A percentile compares a stretch with the other conserved stretches of the same genome.
Conservation (phyloP, 1,284 basidiomycete genomes). For the Xerocomus tenax region DNA sequence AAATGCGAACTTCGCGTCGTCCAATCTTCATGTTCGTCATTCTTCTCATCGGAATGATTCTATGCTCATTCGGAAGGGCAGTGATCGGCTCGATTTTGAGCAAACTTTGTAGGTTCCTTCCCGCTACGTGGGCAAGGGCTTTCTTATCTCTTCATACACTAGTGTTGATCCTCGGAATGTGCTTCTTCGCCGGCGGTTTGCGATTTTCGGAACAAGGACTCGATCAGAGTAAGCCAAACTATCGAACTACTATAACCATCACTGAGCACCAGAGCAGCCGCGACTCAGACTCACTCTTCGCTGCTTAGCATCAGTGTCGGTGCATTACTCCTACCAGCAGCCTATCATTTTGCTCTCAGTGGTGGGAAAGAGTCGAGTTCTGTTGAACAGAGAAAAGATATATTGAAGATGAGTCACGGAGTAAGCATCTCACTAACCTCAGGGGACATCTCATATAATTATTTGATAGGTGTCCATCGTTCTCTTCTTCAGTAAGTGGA, state of each 20-base stretch:
- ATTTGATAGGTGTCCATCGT: conserved; percentile 52
- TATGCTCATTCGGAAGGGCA: conserved; percentile 24
- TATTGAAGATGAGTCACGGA: conserved; percentile 79
- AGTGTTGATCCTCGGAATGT: conserved; percentile 63
- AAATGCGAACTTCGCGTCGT: conserved; percentile 82
- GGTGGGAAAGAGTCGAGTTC: conserved; percentile 29
- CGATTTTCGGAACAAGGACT: conserved; percentile 73
- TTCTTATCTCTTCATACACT: conserved; percentile 6
- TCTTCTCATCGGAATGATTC: background rate
- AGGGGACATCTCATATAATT: background rate
- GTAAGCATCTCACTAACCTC: conserved; percentile 38
- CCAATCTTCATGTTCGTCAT: conserved; percentile 60
- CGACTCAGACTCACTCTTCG: conserved; percentile 75
- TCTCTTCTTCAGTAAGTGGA: conserved; percentile 54
- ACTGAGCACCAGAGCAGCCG: conserved; percentile 38
- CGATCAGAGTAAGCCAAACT: conserved; percentile 47
- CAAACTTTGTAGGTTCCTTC: conserved; percentile 51
- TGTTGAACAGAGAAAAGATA: conserved; percentile 43
- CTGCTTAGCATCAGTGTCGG: conserved; percentile 73
- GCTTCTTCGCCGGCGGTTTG: conserved; percentile 72
- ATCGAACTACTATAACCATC: background rate
- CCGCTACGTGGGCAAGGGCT: background rate
- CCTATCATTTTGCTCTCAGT: conserved; percentile 60
- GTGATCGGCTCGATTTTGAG: conserved; percentile 75
- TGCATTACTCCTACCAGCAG: conserved; percentile 72